Conservation (phyloP, 345 rosid species). For the Populus tremula region DNA sequence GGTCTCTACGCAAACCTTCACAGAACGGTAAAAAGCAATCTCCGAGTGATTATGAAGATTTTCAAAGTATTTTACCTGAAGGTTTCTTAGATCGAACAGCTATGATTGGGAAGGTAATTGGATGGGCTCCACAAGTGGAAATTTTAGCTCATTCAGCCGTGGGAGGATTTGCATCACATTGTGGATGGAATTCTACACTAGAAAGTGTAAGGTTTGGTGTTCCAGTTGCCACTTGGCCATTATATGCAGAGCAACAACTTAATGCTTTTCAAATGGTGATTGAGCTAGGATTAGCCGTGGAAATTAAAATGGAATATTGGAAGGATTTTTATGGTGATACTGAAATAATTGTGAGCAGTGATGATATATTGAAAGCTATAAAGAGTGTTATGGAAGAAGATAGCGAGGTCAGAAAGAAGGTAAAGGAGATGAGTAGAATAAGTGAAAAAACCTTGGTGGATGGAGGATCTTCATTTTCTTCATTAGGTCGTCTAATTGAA, state of each 20-base stretch:
- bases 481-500: neutral
- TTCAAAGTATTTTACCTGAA: neutral
- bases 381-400: neutral
- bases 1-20: conserved; percentile 18
- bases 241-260: conserved; percentile 17
- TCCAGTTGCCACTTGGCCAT: conserved; percentile 18
- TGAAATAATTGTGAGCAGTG: neutral
- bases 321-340: neutral
- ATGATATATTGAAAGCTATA: neutral
- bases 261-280: conserved; percentile 10
- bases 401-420: neutral
- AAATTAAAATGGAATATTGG: conserved; percentile 15
- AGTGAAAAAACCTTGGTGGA: neutral
- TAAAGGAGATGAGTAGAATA: neutral
- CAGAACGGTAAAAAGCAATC: neutral
- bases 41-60: neutral
- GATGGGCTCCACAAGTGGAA: conserved; percentile 20
- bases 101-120: conserved; percentile 11
- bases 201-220: conserved; percentile 21
- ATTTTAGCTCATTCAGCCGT: conserved; percentile 4
- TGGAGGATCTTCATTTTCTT: conserved; percentile 1
- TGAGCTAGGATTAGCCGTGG: conserved; percentile 15
- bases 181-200: conserved; percentile 19
- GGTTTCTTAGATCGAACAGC: conserved; percentile 16
- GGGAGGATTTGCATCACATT: conserved; percentile 16